Evolutionary conservation across 2,329 filamentous ascomycete genomes (phyloP), one percentile per base, ranked within the genome.

Genomic region (Talaromyces pinophilus): DNA sequence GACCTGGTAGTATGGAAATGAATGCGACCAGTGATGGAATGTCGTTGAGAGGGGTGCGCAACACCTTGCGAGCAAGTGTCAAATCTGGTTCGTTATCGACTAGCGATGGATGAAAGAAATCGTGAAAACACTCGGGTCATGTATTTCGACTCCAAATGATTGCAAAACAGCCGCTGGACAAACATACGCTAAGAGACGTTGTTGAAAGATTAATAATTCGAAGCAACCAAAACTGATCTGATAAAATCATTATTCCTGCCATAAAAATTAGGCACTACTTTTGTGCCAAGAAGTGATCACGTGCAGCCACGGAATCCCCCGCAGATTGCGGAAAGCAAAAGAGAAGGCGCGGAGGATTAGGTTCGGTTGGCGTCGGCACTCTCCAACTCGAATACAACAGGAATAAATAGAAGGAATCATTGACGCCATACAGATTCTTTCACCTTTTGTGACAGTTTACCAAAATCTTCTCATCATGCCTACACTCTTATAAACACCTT

Each of bases 321-420:
- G 42, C 60, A 60, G 33, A 25, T 61, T 33, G 22, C 59, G 42
- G n/a, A 25, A 62, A 22, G 10, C 13, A n/a, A 33, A 22, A 59
- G 19, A 40, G 19, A 59, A 25, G 6, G 57, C 57, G 57, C 38
- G 50, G 48, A 54, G 61, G 35, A 33, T 50, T 60, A 54, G 64
- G 28, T 46, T 66, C 64, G 64, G 64, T 57, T 66, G 64, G 64
- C 64, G 64, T 66, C 64, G 64, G 64, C 64, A 1, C 50, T 62
- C 59, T 62, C 38, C 63, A 30, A n/a, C 38, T 28, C 22, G 42
- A 22, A 19, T 28, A 11, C n/a, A 22, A 25, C 13, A 52, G 5
- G 11, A 40, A 19, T 48, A 44, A 57, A 59, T 60, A 33, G 15
- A 57, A 57, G 8, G 33, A 33, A 57, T 57, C 54, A 57, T 25